These are phyloP conservation scores for Mucor indicus DNA, from an alignment of 371 early-diverging fungal genomes.

Conservation along the genomic window DNA sequence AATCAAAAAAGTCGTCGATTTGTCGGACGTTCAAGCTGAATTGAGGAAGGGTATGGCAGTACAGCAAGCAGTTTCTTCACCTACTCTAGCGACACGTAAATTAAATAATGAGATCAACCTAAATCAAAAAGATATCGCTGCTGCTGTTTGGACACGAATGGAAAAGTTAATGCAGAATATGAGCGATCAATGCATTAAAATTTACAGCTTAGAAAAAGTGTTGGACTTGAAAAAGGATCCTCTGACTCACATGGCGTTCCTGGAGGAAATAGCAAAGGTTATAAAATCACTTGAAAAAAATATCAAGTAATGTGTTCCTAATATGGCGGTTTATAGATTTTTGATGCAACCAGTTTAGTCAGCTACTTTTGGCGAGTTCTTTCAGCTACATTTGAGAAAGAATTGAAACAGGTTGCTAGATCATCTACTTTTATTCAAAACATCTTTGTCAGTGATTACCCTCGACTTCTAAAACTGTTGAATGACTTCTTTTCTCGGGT, in stretches of 20 bases:
- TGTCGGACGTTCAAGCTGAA: conserved; percentile 61
- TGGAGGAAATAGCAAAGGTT: conserved; percentile 56
- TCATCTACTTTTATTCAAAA: conserved; percentile 65
- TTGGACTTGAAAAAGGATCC: conserved; percentile 70
- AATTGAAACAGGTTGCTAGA: conserved; percentile 45
- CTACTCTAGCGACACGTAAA: conserved; percentile 41
- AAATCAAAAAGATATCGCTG: conserved; percentile 48
- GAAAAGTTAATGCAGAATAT: conserved; percentile 74
- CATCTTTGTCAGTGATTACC: conserved; percentile 74
- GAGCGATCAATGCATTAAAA: conserved; percentile 66
- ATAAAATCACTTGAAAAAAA: no score
- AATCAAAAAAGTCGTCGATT: conserved; percentile 61
- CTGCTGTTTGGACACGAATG: conserved; percentile 66
- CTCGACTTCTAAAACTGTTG: conserved; percentile 68
- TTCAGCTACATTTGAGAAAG: conserved; percentile 46
- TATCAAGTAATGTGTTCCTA: no score
- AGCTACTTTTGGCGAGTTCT: conserved; percentile 50
- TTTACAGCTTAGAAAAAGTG: conserved; percentile 71
- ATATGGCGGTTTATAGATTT: conserved; percentile 19
- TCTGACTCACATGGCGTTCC: conserved; percentile 59
- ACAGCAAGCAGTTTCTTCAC: background rate
- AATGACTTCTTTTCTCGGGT: conserved; percentile 77
- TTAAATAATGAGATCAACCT: conserved; percentile 43
- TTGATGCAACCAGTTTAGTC: conserved; percentile 41
- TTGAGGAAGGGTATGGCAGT: conserved; percentile 61